These are phyloP conservation scores for Bolboschoenoplectus hybrid DNA, from an alignment of 202 grass and related monocot species.

Conservation along the genomic window DNA sequence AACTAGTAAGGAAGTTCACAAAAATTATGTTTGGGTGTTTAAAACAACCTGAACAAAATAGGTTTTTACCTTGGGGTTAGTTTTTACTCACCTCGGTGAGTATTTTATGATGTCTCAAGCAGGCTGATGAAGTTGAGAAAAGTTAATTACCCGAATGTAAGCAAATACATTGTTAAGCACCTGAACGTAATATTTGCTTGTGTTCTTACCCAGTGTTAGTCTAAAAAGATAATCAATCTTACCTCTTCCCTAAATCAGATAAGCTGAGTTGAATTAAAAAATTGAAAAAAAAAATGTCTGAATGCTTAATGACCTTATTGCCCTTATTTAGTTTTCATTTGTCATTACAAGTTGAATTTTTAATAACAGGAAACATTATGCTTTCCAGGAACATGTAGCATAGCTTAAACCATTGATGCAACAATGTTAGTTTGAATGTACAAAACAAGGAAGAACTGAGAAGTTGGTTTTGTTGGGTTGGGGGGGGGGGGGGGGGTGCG, in stretches of 20 bases:
- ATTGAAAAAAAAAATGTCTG: background rate
- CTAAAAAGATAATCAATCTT: conserved; percentile 1
- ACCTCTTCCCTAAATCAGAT: background rate
- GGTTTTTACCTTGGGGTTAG: background rate
- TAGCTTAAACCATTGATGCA: conserved; percentile 37
- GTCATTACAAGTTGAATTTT: conserved; percentile 24
- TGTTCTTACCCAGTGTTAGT: background rate
- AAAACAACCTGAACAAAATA: background rate
- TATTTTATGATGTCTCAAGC: background rate
- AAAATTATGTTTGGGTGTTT: background rate
- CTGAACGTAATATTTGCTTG: background rate
- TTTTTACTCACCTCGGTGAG: background rate
- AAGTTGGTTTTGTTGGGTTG: background rate
- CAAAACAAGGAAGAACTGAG: conserved; percentile 9
- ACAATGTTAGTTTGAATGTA: conserved; percentile 5
- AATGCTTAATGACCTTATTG: background rate
- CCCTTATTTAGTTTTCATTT: background rate
- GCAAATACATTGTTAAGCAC: background rate
- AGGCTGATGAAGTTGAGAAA: background rate
- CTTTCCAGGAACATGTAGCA: conserved; percentile 59
- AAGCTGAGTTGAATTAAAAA: background rate
- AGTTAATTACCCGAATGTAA: too few species aligned
- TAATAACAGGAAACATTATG: conserved; percentile 43
- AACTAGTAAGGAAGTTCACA: background rate
- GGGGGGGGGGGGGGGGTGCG: background rate